These are phyloP conservation scores for Teratosphaeriaceae sp. DNA, from an alignment of 2,329 filamentous ascomycete species.

Conservation along the genomic window DNA sequence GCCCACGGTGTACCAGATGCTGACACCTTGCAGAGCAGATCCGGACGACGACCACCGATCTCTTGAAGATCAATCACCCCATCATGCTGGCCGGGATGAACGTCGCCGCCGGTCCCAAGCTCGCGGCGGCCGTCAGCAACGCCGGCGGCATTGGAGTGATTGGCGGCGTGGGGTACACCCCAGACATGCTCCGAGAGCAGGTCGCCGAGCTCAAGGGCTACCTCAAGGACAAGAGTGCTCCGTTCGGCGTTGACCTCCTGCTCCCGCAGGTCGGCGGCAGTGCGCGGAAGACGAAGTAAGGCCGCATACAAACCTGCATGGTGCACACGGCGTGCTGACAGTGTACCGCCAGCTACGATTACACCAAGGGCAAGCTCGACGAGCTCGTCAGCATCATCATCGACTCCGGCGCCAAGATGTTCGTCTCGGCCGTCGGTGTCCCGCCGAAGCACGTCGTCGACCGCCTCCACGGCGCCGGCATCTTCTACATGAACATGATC, in stretches of 20 bases:
- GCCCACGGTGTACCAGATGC: no score
- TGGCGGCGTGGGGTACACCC: conserved; percentile 90
- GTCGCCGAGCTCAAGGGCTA: conserved; percentile 89
- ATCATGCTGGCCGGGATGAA: conserved; percentile 98
- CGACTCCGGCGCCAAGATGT: conserved; percentile 81
- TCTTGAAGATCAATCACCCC: conserved; percentile 96
- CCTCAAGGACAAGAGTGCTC: conserved; percentile 82
- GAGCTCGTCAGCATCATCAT: conserved; percentile 90
- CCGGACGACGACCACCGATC: conserved; percentile 86
- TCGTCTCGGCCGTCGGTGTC: conserved; percentile 94
- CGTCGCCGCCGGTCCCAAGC: conserved; percentile 91
- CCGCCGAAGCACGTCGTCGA: conserved; percentile 86
- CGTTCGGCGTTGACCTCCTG: conserved; percentile 90
- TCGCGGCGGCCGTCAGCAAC: conserved; percentile 94
- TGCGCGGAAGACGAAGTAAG: conserved; percentile 87
- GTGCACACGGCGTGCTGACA: not conserved
- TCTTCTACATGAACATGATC: conserved; percentile 99
- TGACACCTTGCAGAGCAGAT: conserved; percentile 60
- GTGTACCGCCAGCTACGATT: conserved; percentile 70
- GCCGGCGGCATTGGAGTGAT: conserved; percentile 95
- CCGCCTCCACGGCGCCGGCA: conserved; percentile 75
- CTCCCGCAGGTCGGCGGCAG: conserved; percentile 91
- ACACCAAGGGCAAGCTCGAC: conserved; percentile 97
- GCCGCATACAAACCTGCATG: not conserved
- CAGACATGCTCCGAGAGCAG: conserved; percentile 94